phyloP scores from a whole-genome alignment of 2,329 filamentous ascomycete species.

The Pseudonectria buxi region DNA sequence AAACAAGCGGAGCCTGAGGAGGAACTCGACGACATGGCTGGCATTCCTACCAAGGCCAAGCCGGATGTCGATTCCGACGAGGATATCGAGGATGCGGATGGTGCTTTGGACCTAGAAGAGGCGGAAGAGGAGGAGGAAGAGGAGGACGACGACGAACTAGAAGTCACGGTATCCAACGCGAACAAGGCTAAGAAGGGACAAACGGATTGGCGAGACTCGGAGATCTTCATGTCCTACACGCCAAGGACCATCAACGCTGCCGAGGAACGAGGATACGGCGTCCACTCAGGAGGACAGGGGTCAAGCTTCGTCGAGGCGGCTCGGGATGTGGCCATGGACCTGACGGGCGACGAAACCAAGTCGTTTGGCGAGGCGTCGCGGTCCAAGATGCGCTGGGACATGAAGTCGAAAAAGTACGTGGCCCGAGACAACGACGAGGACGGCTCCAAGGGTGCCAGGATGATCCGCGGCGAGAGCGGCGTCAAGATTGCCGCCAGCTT shows the following conservation, averaged over 20 bases:
- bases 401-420: slow-evolving; percentile 94
- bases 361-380: slow-evolving; percentile 72
- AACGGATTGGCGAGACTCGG: slow-evolving; percentile 70
- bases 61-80: slow-evolving; percentile 20
- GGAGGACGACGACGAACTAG: slow-evolving; percentile 58
- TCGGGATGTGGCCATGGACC: slow-evolving; percentile 83
- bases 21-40: slow-evolving; percentile 25
- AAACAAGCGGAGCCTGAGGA: slow-evolving; percentile 33
- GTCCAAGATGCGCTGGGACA: slow-evolving; percentile 86
- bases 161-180: slow-evolving; percentile 63
- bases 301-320: slow-evolving; percentile 82
- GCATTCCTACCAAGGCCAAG: slow-evolving; percentile 28
- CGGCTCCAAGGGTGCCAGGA: slow-evolving; percentile 63
- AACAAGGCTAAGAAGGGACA: slow-evolving; percentile 45
- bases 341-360: slow-evolving; percentile 81
- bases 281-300: slow-evolving; percentile 71
- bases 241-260: slow-evolving; percentile 73
- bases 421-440: slow-evolving; percentile 88
- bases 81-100: slow-evolving; percentile 17
- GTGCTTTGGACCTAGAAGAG: slow-evolving; percentile 23
- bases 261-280: slow-evolving; percentile 89
- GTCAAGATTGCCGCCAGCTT: slow-evolving; percentile 95
- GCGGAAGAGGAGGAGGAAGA: slow-evolving; percentile 36
- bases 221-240: slow-evolving; percentile 95
- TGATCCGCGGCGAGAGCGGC: slow-evolving; percentile 84